Conservation (phyloP, 2,329 filamentous ascomycete genomes). For the Aspergillus sp. region DNA sequence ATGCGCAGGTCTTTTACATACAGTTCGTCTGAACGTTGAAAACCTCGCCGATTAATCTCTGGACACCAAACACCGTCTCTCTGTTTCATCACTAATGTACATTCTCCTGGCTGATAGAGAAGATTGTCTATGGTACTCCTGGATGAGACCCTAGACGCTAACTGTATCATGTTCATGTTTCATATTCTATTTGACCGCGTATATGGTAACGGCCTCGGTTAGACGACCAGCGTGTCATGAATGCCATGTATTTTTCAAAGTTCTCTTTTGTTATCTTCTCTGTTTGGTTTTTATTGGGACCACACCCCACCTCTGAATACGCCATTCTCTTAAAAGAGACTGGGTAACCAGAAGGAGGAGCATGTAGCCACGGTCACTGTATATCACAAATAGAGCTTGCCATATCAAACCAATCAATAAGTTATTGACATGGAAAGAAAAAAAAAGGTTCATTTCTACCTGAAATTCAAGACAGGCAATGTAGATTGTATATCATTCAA, state of each 20-base stretch:
- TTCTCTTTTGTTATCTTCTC: background rate
- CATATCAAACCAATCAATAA: background rate
- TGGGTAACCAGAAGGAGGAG: background rate
- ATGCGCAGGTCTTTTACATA: slow-evolving; percentile 2
- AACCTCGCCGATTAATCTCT: slow-evolving; percentile 3
- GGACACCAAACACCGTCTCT: background rate
- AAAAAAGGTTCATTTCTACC: background rate
- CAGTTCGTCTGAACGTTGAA: background rate
- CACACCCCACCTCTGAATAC: background rate
- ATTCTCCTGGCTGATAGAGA: slow-evolving; percentile 11
- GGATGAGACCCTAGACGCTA: slow-evolving; percentile 14
- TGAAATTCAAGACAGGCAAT: background rate
- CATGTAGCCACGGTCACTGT: background rate
- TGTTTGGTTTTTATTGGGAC: background rate
- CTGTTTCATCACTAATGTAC: slow-evolving; percentile 15
- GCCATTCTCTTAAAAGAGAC: background rate
- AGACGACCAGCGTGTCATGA: slow-evolving; percentile 15
- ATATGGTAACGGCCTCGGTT: slow-evolving; percentile 7
- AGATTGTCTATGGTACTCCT: slow-evolving; percentile 14
- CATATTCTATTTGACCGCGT: slow-evolving; percentile 11
- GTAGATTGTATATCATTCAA: background rate
- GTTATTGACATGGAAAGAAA: background rate
- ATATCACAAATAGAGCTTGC: slow-evolving; percentile 4
- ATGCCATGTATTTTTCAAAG: slow-evolving; percentile 13
- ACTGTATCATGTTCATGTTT: slow-evolving; percentile 22